Evolutionary conservation across 352 stramenopile species (phyloP).

Genomic region (Peronospora farinosa): DNA sequence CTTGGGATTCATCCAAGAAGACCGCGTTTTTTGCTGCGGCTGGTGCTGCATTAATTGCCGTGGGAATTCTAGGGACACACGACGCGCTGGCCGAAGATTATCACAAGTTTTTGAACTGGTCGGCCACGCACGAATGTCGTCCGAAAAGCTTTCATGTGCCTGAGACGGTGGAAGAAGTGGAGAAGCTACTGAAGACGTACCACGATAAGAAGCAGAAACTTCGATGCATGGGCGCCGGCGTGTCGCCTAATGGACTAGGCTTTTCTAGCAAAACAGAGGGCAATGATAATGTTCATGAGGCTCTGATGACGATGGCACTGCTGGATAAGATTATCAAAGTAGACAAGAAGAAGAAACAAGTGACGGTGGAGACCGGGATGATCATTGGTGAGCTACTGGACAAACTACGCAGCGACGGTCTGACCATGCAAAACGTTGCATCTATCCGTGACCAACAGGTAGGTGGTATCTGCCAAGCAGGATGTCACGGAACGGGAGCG

Average conservation of each 20-base stretch:
- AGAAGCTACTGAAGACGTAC: conserved; percentile 51
- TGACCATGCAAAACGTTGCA: conserved; percentile 98
- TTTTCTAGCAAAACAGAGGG: conserved; percentile 55
- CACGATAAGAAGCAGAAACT: conserved; percentile 72
- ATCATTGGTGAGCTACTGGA: conserved; percentile 74
- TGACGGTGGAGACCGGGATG: conserved; percentile 87
- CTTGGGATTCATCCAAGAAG: conserved; percentile 4
- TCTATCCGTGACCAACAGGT: conserved; percentile 98
- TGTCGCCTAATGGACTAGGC: conserved; percentile 95
- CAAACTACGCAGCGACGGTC: conserved; percentile 64
- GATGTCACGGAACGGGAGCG: conserved; percentile 94
- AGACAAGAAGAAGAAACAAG: conserved; percentile 83
- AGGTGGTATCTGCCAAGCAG: conserved; percentile 92
- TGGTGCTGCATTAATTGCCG: conserved; percentile 17
- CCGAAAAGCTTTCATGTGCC: conserved; percentile 61
- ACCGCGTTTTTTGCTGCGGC: conserved; percentile 14
- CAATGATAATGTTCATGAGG: conserved; percentile 34
- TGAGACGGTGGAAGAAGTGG: conserved; percentile 64
- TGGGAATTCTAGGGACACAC: conserved; percentile 10
- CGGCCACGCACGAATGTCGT: conserved; percentile 65
- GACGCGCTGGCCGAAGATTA: conserved; percentile 30
- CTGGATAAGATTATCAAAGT: conserved; percentile 90
- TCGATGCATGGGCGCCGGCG: conserved; percentile 91
- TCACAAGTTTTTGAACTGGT: conserved; percentile 80
- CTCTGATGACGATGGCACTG: conserved; percentile 90